Percentiles rank a stretch among this genome's conserved stretches.
Evolutionary conservation across 805 yeast genomes (phyloP).

Genomic region (Candida ficus): DNA sequence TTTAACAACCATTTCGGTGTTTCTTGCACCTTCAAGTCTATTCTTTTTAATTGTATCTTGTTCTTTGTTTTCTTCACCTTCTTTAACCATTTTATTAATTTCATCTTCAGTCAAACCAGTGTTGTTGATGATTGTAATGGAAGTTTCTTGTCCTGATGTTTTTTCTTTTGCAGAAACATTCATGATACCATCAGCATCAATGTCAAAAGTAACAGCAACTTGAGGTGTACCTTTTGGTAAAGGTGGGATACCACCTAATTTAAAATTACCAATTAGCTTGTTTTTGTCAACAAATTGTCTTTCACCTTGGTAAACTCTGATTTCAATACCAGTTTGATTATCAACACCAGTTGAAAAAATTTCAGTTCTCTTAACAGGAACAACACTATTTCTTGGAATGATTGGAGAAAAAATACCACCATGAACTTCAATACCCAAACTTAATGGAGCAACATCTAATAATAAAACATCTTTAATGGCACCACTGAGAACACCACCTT

Average conservation of each 20-base stretch:
- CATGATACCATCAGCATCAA: constrained; percentile 80
- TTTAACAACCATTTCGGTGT: constrained; percentile 71
- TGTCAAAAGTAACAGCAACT: constrained; percentile 68
- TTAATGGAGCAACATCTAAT: constrained; percentile 78
- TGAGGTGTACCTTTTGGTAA: constrained; percentile 80
- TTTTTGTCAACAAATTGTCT: constrained; percentile 74
- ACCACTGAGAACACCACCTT: constrained; percentile 82
- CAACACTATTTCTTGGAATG: constrained; percentile 71
- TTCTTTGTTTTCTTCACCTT: constrained; percentile 59
- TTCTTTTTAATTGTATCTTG: constrained; percentile 55
- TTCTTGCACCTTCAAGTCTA: constrained; percentile 67
- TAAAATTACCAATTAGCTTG: constrained; percentile 70
- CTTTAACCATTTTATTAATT: constrained; percentile 55
- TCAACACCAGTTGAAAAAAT: constrained; percentile 78
- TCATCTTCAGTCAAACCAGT: constrained; percentile 68
- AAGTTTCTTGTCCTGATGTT: constrained; percentile 72
- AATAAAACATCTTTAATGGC: constrained; percentile 73
- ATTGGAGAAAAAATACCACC: constrained; percentile 81
- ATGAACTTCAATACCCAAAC: constrained; percentile 78
- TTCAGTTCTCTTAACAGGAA: constrained; percentile 72
- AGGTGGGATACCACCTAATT: constrained; percentile 65
- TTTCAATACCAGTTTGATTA: constrained; percentile 79
- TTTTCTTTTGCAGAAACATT: constrained; percentile 79
- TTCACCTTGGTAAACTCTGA: constrained; percentile 79
- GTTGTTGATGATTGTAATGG: constrained; percentile 67